Evolutionary conservation across 2,329 filamentous ascomycete species (phyloP), one percentile per base, ranked within the genome.

Genomic region (Fusarium paranaense): DNA sequence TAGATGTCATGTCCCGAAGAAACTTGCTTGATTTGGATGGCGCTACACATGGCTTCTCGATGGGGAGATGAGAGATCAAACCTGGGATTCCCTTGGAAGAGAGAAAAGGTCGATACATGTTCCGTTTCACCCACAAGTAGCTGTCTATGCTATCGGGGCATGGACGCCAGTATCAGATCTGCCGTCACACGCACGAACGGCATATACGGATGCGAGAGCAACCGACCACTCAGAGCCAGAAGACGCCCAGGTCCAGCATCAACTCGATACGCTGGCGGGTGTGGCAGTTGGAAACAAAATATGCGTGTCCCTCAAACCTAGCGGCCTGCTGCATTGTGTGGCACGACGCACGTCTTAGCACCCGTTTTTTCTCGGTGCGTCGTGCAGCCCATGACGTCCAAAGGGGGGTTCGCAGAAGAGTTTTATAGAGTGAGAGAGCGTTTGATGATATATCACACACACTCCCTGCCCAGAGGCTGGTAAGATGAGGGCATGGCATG

Each of bases 1-100:
- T 52, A 30, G 18, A 52, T 52, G 16, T 52, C 47, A 52, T 32
- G 47, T 52, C 18, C 47, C 27, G 27, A 32, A n/a, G 27, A 20
- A 52, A 32, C 47, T 52, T 37, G 33, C 50, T 32, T 54, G 50
- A 22, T 30, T 9, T 20, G 50, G n/a, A 56, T 56, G 52, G 14
- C 7, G 52, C 32, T 33, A 22, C 33, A 35, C 30, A 35, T 6
- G 13, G 25, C 16, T 57, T 50, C 27, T 22, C n/a, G n/a, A 61
- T 33, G 38, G 18, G 27, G 14, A 32, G 37, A 10, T 47, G 18
- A n/a, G 30, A 52, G 18, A 37, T 22, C 47, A 52, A 27, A 62
- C 42, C 42, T 62, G 42, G 59, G 59, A 62, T 62, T 37, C 59
- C 59, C 59, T 62, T 62, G 59, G 30, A 42, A 61, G 57, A 20